Base-by-base conservation (phyloP, 345 rosid genomes). In the Ailanthus altissimus region DNA sequence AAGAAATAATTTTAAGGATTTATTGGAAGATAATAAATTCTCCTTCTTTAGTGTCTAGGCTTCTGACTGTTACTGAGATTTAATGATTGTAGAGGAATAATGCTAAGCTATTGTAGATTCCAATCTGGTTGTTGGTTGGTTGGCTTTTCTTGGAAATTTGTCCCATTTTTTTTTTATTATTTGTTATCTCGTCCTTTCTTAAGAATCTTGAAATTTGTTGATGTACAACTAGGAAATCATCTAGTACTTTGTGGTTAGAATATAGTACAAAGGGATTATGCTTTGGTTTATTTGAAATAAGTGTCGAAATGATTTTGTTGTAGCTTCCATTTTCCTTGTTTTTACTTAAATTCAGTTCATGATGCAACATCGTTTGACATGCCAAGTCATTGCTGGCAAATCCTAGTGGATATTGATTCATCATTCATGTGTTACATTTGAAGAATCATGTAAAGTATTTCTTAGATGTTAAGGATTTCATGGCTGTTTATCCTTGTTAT, bases 151-250 rank as follows among this genome's bases (percentile, higher is more conserved):
- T 4, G 6, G 67, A 8, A 3, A 7, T 62, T 20, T 32, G 5
- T 36, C 9, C 21, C 12, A 1, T 57, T 57, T 57, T 54, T 8
- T n/a, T 21, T n/a, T 57, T 57, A 6, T 57, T 57, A 6, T 3
- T 36, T 26, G 65, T 26, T 60, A 40, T 32, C 20, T 60, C 14
- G 16, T 62, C 20, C 12, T 36, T 62, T 32, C 10, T 8, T 21
- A 15, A 61, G 65, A 62, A 62, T 62, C 67, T 62, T 62, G 16
- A 15, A 18, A 6, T 62, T 62, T 15, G 36, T 62, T 62, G 67
- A 28, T 15, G 10, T 15, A 16, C 3, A 8, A 36, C 12, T 16
- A 32, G 12, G 18, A 5, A 16, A 62, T 36, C 2, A 8, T 62
- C 67, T 16, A 62, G 9, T 32, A 16, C 43, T 62, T 62, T 62